Evolutionary conservation across 306 rosid genomes (phyloP).

Genomic region (Vicia villosa): DNA sequence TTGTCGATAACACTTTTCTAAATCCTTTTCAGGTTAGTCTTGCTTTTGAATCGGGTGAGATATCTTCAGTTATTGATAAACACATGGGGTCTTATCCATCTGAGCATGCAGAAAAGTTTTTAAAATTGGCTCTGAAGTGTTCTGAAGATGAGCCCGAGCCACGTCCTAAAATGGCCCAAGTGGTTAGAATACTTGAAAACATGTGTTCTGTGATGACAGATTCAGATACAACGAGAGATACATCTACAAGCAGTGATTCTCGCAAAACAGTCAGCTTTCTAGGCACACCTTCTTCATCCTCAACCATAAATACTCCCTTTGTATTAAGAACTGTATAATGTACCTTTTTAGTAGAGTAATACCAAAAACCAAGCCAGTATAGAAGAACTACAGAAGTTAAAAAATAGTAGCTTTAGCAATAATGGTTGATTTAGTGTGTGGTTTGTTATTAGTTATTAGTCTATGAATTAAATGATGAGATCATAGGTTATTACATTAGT

Average conservation of each 20-base stretch:
- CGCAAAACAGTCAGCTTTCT: constrained; percentile 5
- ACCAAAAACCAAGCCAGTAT: background rate
- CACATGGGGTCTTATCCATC: constrained; percentile 1
- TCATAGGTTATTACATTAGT: background rate
- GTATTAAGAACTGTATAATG: constrained; percentile 6
- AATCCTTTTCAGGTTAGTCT: background rate
- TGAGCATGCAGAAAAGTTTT: constrained; percentile 1
- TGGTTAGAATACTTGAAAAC: constrained; percentile 7
- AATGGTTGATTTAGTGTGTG: background rate
- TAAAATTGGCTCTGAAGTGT: constrained; percentile 8
- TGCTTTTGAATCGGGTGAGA: background rate
- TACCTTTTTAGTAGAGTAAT: background rate
- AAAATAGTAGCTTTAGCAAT: background rate
- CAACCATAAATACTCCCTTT: background rate
- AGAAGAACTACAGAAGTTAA: background rate
- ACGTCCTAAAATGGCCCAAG: constrained; percentile 5
- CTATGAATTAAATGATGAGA: background rate
- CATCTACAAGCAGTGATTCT: background rate
- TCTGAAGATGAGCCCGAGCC: constrained; percentile 12
- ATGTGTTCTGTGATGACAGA: constrained; percentile 1
- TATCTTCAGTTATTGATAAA: background rate
- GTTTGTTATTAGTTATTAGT: background rate
- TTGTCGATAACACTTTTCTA: background rate
- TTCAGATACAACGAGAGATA: background rate
- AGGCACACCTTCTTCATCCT: constrained; percentile 14